Base-by-base conservation (phyloP, 2,329 filamentous ascomycete species). In the Tolypocladium ovalisporum region DNA sequence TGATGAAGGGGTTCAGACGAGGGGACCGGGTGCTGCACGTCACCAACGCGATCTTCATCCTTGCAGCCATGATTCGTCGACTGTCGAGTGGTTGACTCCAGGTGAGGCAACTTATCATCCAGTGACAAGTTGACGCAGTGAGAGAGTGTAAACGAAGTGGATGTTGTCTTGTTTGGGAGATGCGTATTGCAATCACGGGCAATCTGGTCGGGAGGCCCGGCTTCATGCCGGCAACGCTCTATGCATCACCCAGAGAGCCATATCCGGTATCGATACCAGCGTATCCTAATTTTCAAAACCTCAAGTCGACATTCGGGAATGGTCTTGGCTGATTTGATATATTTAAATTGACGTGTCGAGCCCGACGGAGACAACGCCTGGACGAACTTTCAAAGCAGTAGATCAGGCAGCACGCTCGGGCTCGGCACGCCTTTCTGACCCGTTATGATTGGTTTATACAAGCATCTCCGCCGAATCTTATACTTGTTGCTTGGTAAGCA, bases 1-100 rank as follows among this genome's bases (percentile, higher is more conserved):
- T 66, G 15, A 76, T 66, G 29, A 64, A 64, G 2, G 67, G 67
- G 6, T 73, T 72, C 27, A 71, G 62, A 24, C 73, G 67, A 3
- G 64, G 62, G 2, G 62, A 62, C 19, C 71, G 71, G 35, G 69
- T 69, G 62, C 70, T 73, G 62, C 67, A 67, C 40, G 67, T 70
- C 52, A 75, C 68, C 61, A 75, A 54, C 54, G 72, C 73, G 39
- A 75, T 64, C 19, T 40, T 62, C 54, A 52, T 56, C 8, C 13
- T 27, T 1, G 49, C 17, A 19, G 53, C 55, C 49, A 57, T 58
- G 27, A 36, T 57, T 15, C 7, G 12, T 44, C 42, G 5, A 47
- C 5, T 17, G 42, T 19, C 3, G 4, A 9, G 42, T 8, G 24
- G 8, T 13, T 19, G 42, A 19, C 29, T 29, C 1, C 8, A 40